Base-by-base conservation (phyloP, 106 monocot species). In the Narthecium ossifragum region DNA sequence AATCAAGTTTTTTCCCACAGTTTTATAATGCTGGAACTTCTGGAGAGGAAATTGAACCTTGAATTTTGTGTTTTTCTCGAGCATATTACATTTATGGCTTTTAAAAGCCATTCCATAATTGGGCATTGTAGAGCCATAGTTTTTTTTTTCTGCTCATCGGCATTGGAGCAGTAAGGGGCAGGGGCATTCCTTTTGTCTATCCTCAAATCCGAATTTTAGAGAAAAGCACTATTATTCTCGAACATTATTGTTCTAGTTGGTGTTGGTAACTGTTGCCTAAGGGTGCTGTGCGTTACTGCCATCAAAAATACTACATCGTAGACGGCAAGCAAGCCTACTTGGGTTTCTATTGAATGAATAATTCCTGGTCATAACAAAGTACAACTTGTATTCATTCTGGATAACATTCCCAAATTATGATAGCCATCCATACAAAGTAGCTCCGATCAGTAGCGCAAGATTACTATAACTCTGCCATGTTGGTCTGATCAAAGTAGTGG, bases 401-500 rank as follows among this genome's bases (percentile, higher is more conserved):
- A 5, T 6, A 6, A 36, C 3, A 15, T 10, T 8, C 45, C 17
- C 3, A 46, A 46, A 3, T 46, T 46, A n/a, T 11, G 4, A 17
- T 18, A 43, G 14, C 2, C 10, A 11, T 17, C 18, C 43, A 43
- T 4, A 17, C 18, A 7, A 17, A 17, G 43, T 18, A 17, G 43
- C 43, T 17, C 2, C 3, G 12, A 25, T 49, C 23, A 22, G 18
- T 6, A 17, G 28, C 1, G 20, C 15, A 1, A 26, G 17, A 5
- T 2, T 17, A 12, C 28, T 49, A 57, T 30, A 46, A 48, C 23
- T 57, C 59, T 5, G 65, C 71, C 27, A 70, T 23, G 9, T 34
- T 54, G 24, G 54, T 81, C 67, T 81, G 69, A 74, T 81, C 72
- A 68, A 74, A 85, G 46, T 70, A 85, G 34, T 45, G 55, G 0